These are phyloP conservation scores for Populus ilicifolia DNA, from an alignment of 345 rosid species.

Conservation along the genomic window DNA sequence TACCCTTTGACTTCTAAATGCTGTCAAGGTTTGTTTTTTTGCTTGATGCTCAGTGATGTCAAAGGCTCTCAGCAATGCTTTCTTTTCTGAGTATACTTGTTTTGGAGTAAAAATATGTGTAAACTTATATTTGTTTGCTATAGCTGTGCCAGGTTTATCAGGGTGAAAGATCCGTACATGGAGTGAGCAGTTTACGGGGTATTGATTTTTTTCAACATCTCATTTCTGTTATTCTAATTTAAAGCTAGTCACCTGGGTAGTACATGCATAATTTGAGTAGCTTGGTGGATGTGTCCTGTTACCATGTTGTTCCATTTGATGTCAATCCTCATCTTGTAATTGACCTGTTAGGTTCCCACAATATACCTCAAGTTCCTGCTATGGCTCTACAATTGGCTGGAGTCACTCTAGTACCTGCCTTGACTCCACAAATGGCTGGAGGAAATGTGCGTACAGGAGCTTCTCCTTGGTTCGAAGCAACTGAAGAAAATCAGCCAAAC, in stretches of 20 bases:
- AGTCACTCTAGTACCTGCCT: slow-evolving; percentile 11
- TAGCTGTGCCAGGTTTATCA: slow-evolving; percentile 35
- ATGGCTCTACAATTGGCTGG: slow-evolving; percentile 28
- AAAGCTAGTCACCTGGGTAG: background rate
- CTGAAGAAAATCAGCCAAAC: slow-evolving; percentile 38
- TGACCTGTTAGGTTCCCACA: slow-evolving; percentile 38
- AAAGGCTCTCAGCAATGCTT: slow-evolving; percentile 1
- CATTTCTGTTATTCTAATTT: slow-evolving; percentile 7
- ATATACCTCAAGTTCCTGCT: slow-evolving; percentile 35
- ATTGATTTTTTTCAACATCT: slow-evolving; percentile 18
- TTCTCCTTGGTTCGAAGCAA: slow-evolving; percentile 67
- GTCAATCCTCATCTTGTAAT: slow-evolving; percentile 5
- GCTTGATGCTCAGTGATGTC: background rate
- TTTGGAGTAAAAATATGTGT: background rate
- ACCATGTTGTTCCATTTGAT: background rate
- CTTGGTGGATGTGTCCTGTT: background rate
- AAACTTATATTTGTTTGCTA: slow-evolving; percentile 12
- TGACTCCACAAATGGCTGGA: slow-evolving; percentile 27
- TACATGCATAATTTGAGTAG: background rate
- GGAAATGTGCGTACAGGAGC: slow-evolving; percentile 85
- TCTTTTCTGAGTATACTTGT: slow-evolving; percentile 1
- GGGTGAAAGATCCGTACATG: slow-evolving; percentile 24
- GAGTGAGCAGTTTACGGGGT: slow-evolving; percentile 46
- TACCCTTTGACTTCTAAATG: background rate
- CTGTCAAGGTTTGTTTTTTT: background rate